Percentiles rank a stretch among this genome's conserved stretches.
phyloP scores from a whole-genome alignment of 306 rosid species.

The Fagus crenata region DNA sequence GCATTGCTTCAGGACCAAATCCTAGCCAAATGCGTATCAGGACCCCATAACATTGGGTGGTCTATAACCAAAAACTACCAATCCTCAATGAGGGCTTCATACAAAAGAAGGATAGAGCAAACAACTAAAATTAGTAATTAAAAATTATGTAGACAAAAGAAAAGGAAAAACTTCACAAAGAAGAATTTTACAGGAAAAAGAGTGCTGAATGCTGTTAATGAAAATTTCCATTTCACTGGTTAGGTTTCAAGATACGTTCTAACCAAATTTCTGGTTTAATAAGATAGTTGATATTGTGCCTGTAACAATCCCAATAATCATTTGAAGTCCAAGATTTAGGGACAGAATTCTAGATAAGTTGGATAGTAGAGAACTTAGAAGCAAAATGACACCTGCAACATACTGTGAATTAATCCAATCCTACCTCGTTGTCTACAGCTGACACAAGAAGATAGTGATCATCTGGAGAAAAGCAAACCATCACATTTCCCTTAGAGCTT shows the following conservation, averaged over 20 bases:
- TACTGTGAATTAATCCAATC: not conserved
- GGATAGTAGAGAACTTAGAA: not conserved
- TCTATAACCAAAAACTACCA: not conserved
- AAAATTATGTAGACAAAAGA: not conserved
- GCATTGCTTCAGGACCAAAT: not conserved
- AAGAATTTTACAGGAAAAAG: not conserved
- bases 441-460: slow-evolving; percentile 80
- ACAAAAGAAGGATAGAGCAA: not conserved
- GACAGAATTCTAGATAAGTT: not conserved
- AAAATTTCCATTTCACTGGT: not conserved
- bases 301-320: not conserved
- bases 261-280: not conserved
- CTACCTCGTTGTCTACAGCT: slow-evolving; percentile 86
- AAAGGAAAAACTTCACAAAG: not conserved
- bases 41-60: not conserved
- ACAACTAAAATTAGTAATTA: not conserved
- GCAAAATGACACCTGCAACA: slow-evolving; percentile 14
- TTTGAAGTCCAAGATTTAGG: not conserved
- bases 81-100: not conserved
- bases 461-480: slow-evolving; percentile 94
- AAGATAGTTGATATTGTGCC: not conserved
- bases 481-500: slow-evolving; percentile 79
- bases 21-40: not conserved
- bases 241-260: not conserved
- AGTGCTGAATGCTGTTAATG: not conserved